Conservation (phyloP, 768 basidiomycete species). For the Nidula microcarpa region DNA sequence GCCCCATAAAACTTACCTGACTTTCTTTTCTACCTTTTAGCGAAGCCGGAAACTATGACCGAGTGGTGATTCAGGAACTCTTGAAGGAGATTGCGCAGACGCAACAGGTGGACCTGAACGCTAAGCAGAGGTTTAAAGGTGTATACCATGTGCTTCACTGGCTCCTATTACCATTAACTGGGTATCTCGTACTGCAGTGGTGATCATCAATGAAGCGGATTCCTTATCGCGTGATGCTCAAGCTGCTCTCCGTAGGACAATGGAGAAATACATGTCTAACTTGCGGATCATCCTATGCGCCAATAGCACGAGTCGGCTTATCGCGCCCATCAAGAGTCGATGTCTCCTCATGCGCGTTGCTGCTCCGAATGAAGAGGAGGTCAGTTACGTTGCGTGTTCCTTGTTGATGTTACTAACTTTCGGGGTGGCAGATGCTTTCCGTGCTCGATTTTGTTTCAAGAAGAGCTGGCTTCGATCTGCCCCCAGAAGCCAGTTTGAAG, state of each 20-base stretch:
- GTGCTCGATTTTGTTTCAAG: slow-evolving; percentile 81
- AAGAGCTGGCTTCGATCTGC: slow-evolving; percentile 78
- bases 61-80: slow-evolving; percentile 94
- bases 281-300: slow-evolving; percentile 96
- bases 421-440: slow-evolving; percentile 59
- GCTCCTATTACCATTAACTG: no score
- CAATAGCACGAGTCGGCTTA: slow-evolving; percentile 91
- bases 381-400: slow-evolving; percentile 18
- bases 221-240: slow-evolving; percentile 94
- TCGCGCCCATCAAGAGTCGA: slow-evolving; percentile 94
- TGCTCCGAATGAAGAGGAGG: slow-evolving; percentile 78
- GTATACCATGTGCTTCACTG: no score
- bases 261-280: slow-evolving; percentile 99
- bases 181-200: no score
- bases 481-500: slow-evolving; percentile 66
- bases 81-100: slow-evolving; percentile 99
- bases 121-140: slow-evolving; percentile 98
- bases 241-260: slow-evolving; percentile 92
- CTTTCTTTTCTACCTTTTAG: slow-evolving; percentile 34
- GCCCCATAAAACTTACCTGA: neutral
- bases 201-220: slow-evolving; percentile 97
- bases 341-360: slow-evolving; percentile 93
- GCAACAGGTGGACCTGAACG: slow-evolving; percentile 94
- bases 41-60: slow-evolving; percentile 93
- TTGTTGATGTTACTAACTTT: neutral